Evolutionary conservation across 2,329 filamentous ascomycete genomes (phyloP).

Genomic region (Orbilia quercus): DNA sequence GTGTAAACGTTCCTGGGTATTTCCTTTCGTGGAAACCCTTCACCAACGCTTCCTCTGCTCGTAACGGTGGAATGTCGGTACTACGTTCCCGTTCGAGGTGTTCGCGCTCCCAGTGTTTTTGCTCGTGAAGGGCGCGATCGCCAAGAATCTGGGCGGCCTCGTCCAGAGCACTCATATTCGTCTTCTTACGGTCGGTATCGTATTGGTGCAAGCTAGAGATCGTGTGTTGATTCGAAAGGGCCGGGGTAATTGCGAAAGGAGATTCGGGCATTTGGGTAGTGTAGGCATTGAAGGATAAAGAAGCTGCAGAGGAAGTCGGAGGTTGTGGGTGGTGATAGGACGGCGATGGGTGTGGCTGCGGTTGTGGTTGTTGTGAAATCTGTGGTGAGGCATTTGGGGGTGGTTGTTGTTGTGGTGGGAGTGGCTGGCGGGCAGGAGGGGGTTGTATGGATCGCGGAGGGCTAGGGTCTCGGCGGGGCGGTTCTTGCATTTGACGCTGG

Average conservation of each 20-base stretch:
- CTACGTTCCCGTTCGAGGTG: constrained; percentile 42
- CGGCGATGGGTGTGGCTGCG: constrained; percentile 53
- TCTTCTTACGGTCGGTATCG: constrained; percentile 62
- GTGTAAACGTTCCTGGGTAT: constrained; percentile 34
- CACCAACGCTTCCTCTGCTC: constrained; percentile 51
- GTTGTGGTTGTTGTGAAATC: constrained; percentile 32
- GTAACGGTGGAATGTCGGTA: constrained; percentile 56
- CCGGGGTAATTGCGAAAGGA: constrained; percentile 59
- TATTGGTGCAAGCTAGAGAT: constrained; percentile 61
- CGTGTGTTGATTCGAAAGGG: constrained; percentile 61
- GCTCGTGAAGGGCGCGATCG: constrained; percentile 25
- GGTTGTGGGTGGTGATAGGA: constrained; percentile 58
- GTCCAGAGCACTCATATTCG: constrained; percentile 64
- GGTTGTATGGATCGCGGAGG: constrained; percentile 31
- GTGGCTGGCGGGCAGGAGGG: constrained; percentile 18
- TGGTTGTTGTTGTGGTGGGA: constrained; percentile 19
- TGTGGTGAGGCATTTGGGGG: constrained; percentile 42
- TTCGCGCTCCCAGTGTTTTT: constrained; percentile 47
- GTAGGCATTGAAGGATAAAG: constrained; percentile 59
- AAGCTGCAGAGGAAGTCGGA: constrained; percentile 56
- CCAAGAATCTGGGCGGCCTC: constrained; percentile 66
- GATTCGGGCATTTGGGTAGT: constrained; percentile 60
- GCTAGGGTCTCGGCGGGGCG: constrained; percentile 40
- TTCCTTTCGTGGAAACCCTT: constrained; percentile 50
- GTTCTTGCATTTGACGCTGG: constrained; percentile 43